Base-by-base conservation (phyloP, 164 flowering plant genomes). In the Nymphaea colorata region DNA sequence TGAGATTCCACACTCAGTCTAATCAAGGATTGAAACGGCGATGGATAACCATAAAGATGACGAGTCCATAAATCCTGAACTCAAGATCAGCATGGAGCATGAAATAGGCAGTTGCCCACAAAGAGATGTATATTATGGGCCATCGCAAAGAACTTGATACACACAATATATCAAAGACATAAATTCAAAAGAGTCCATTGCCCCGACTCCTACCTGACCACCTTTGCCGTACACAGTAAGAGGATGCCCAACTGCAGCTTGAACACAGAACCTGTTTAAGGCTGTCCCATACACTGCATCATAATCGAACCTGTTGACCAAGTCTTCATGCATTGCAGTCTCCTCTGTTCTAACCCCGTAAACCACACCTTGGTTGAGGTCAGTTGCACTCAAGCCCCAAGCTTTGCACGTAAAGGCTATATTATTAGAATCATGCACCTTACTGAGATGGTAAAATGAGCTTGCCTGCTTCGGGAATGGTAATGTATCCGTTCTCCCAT, bases 191-290 rank as follows among this genome's bases (percentile, higher is more conserved):
- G 11, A 47, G 12, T 47, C 55, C 55, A 47, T 47, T 7, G 55
- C 55, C 12, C 55, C 12, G 12, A 47, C 55, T 47, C 55, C 67
- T 79, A 93, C 98, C 97, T 93, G 97, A 41, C 97, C 98, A 15
- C 98, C 98, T 83, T 91, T 93, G 2, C 97, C 98, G 77, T 93
- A 93, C 36, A 91, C 96, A 5, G 98, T 93, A 69, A 93, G 97
- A n/a, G 98, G 98, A 82, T 93, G 98, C 41, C 94, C 98, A 71
- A 93, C 89, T 18, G 96, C 97, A 96, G 79, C 89, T 96, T 68
- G 91, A 90, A 78, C 98, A 93, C 62, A 93, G 89, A 47, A 47
- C 5, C 44, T 94, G 85, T 89, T 93, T 74, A 91, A 72, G 43
- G 97, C 97, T 3, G 97, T 93, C 63, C 98, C 97, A 79, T 89